Conservation (phyloP, 2,329 filamentous ascomycete genomes). For the Sporothrix euskadiensis region DNA sequence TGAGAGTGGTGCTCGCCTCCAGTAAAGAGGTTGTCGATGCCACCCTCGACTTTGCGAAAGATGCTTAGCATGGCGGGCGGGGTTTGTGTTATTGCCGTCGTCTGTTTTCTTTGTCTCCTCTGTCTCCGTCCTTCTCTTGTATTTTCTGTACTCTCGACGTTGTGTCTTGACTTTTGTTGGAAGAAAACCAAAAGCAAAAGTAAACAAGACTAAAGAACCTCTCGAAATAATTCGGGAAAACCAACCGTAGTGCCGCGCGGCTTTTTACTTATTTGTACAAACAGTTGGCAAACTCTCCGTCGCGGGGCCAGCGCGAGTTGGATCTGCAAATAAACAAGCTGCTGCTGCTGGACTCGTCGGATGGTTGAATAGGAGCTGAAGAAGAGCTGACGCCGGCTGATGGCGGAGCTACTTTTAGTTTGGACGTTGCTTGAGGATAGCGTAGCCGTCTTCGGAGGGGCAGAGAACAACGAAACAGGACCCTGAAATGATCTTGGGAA, state of each 20-base stretch:
- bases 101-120: background rate
- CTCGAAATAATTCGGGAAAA: background rate
- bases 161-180: background rate
- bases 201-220: background rate
- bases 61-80: constrained; percentile 43
- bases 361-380: background rate
- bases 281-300: background rate
- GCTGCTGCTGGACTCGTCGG: background rate
- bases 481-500: background rate
- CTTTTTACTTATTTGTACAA: background rate
- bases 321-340: background rate
- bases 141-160: background rate
- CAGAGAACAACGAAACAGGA: background rate
- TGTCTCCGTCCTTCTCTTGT: background rate
- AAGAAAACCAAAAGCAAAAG: background rate
- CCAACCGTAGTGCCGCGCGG: constrained; percentile 11
- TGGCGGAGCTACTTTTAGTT: constrained; percentile 19
- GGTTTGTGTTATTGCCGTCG: background rate
- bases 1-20: constrained; percentile 49
- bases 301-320: constrained; percentile 14
- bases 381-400: background rate
- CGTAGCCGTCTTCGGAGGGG: constrained; percentile 10
- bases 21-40: constrained; percentile 43
- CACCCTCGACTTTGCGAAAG: constrained; percentile 48
- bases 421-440: constrained; percentile 17